These are phyloP conservation scores for Cytospora piceae DNA, from an alignment of 2,329 filamentous ascomycete genomes.

Conservation along the genomic window DNA sequence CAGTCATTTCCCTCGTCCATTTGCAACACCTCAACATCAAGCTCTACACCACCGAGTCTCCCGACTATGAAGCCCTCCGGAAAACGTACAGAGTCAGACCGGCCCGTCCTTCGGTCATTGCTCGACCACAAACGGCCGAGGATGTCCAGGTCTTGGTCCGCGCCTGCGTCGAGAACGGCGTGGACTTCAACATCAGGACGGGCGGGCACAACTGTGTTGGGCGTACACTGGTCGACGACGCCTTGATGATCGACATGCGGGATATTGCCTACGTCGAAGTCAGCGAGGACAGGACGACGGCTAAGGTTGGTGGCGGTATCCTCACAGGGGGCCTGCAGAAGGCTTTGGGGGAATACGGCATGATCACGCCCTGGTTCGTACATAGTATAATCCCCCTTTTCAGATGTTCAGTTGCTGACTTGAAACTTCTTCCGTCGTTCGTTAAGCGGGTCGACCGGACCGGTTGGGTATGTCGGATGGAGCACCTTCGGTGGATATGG, in stretches of 20 bases:
- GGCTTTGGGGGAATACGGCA: slow-evolving; percentile 26
- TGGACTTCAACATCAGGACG: slow-evolving; percentile 6
- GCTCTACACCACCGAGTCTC: slow-evolving; percentile 3
- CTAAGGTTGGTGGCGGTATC: slow-evolving; percentile 32
- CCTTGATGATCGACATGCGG: slow-evolving; percentile 16
- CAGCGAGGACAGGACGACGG: slow-evolving; percentile 23
- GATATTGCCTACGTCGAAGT: slow-evolving; percentile 10
- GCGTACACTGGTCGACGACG: not conserved
- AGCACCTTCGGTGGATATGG: slow-evolving; percentile 43
- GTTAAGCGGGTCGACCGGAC: not conserved
- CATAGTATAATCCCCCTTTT: not conserved
- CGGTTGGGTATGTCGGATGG: slow-evolving; percentile 44
- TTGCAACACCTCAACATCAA: slow-evolving; percentile 1
- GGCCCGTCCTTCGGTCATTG: slow-evolving; percentile 12
- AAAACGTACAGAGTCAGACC: slow-evolving; percentile 8
- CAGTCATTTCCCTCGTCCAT: not conserved
- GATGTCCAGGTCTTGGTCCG: slow-evolving; percentile 17
- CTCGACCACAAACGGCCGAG: slow-evolving; percentile 11
- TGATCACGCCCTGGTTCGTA: slow-evolving; percentile 30
- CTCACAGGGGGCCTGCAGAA: slow-evolving; percentile 23
- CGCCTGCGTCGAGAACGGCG: not conserved
- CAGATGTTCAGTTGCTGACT: not conserved
- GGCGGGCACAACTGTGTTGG: slow-evolving; percentile 18
- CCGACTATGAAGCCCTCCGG: slow-evolving; percentile 6
- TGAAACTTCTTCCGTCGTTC: not conserved